Conservation (phyloP, 345 rosid species). For the Lenwebbia sp. region DNA sequence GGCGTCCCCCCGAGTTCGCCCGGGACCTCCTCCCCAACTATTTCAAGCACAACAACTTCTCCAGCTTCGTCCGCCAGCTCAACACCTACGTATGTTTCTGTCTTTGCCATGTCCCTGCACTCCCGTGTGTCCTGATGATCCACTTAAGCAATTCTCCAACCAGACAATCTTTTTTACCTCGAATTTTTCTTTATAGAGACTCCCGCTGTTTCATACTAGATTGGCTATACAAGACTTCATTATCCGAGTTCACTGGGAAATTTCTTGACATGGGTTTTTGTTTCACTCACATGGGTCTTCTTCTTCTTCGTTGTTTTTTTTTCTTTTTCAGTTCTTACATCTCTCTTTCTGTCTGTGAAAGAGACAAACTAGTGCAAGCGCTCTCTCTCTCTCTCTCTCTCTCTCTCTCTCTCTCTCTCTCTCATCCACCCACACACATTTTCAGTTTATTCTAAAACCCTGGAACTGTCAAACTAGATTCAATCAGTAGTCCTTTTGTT, state of each 20-base stretch:
- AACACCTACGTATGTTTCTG: constrained; percentile 68
- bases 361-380: not conserved
- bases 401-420: not conserved
- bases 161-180: not conserved
- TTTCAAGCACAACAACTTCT: constrained; percentile 98
- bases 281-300: not conserved
- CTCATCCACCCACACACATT: not conserved
- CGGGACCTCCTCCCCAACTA: constrained; percentile 96
- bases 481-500: not conserved
- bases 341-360: not conserved
- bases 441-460: not conserved
- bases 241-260: not conserved
- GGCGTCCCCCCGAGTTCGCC: constrained; percentile 97
- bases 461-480: not conserved
- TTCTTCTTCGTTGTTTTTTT: not conserved
- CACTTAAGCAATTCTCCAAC: not conserved
- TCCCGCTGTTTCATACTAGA: not conserved
- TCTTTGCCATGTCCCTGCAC: not conserved
- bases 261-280: not conserved
- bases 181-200: not conserved
- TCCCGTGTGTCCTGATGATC: not conserved
- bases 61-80: constrained; percentile 97
- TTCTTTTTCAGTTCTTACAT: not conserved
- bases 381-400: not conserved
- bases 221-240: not conserved